phyloP scores from a whole-genome alignment of 2,329 filamentous ascomycete species.

The Fusarium sp. region DNA sequence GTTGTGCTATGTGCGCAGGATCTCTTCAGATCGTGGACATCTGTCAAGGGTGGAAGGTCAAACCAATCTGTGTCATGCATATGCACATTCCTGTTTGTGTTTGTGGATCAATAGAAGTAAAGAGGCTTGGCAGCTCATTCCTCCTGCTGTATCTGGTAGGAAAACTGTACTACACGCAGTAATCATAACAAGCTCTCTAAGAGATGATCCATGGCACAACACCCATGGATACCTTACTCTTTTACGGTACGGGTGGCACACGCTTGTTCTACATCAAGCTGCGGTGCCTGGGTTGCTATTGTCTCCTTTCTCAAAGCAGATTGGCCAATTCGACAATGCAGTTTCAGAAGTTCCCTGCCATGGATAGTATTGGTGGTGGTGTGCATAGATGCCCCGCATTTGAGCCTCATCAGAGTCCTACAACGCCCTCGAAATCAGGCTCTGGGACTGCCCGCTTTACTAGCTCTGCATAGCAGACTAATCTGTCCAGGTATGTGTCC shows the following conservation, averaged over 20 bases:
- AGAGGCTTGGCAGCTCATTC: background rate
- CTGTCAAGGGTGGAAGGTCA: too few species aligned
- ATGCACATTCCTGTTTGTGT: background rate
- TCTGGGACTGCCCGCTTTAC: background rate
- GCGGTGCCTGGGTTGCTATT: background rate
- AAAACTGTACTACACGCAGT: too few species aligned
- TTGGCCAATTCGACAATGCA: background rate
- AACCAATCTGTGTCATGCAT: too few species aligned
- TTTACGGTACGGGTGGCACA: conserved; percentile 2
- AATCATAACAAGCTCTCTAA: too few species aligned
- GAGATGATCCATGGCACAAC: background rate
- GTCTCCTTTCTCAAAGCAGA: background rate
- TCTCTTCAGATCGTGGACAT: background rate
- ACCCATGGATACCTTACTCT: background rate
- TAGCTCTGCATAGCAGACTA: background rate
- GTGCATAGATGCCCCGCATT: background rate
- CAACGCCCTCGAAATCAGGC: background rate
- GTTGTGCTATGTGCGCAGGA: background rate
- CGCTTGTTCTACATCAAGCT: conserved; percentile 1
- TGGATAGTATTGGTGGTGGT: background rate
- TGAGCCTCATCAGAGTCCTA: background rate
- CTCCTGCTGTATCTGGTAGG: too few species aligned
- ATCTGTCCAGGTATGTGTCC: background rate
- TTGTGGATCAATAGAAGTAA: background rate
- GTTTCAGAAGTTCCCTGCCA: background rate